Percentiles rank a stretch among this genome's conserved stretches.
Evolutionary conservation across 129 eudicot species (phyloP).

Genomic region (Smallanthus sonchifolius): DNA sequence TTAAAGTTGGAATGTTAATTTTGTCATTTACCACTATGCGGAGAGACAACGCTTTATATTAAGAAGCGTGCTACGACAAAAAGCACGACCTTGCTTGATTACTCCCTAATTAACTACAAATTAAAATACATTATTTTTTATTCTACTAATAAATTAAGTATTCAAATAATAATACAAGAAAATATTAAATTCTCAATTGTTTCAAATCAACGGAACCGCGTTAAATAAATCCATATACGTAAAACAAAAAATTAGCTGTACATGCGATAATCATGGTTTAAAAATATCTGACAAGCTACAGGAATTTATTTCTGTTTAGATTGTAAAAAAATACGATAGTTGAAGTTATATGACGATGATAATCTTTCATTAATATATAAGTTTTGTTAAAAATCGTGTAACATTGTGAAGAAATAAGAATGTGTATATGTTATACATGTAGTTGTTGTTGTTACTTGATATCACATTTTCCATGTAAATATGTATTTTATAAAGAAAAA

Average conservation of each 20-base stretch:
- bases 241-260: constrained; percentile 15
- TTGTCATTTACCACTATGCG: constrained; percentile 46
- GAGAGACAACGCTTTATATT: constrained; percentile 45
- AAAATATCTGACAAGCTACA: neutral
- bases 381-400: no score
- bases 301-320: neutral
- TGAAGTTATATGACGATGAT: no score
- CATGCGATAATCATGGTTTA: constrained; percentile 10
- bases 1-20: constrained; percentile 39
- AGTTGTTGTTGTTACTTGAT: no score
- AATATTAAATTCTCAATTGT: constrained; percentile 17
- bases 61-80: constrained; percentile 46
- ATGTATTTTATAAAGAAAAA: no score
- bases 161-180: neutral
- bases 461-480: no score
- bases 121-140: neutral
- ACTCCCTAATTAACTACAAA: neutral
- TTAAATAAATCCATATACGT: neutral
- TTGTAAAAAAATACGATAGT: no score
- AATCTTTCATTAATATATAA: no score
- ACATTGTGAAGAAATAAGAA: no score
- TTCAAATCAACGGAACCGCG: constrained; percentile 32
- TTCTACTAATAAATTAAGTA: neutral
- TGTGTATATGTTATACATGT: no score
- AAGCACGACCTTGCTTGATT: constrained; percentile 31